Evolutionary conservation across 768 basidiomycete genomes (phyloP).

Genomic region (Russula emetica): DNA sequence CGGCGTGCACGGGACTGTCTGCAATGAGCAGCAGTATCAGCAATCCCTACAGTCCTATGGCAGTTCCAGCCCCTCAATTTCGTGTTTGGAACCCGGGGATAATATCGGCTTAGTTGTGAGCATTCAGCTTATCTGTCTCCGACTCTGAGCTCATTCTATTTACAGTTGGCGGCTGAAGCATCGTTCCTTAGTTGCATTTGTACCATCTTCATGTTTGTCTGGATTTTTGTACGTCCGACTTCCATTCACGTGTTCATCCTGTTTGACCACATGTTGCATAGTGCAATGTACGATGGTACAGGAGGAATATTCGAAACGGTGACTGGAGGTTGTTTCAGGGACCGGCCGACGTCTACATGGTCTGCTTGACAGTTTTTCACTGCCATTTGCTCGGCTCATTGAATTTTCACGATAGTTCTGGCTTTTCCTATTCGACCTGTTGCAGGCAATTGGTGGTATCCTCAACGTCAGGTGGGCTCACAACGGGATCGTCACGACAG

Average conservation of each 20-base stretch:
- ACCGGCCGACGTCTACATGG: conserved; percentile 44
- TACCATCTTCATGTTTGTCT: not conserved
- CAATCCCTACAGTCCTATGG: too few relatives aligned
- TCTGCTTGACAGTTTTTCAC: conserved; percentile 16
- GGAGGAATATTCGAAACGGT: not conserved
- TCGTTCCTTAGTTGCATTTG: too few relatives aligned
- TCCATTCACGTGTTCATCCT: not conserved
- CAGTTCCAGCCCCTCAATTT: too few relatives aligned
- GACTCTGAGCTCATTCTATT: too few relatives aligned
- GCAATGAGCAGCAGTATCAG: too few relatives aligned
- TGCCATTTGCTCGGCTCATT: not conserved
- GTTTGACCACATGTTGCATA: not conserved
- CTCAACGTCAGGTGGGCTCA: conserved; percentile 40
- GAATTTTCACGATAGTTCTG: conserved; percentile 30
- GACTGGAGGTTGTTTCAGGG: conserved; percentile 32
- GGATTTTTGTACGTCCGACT: conserved; percentile 16
- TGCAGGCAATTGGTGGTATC: conserved; percentile 40
- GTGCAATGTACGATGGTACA: conserved; percentile 20
- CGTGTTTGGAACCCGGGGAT: too few relatives aligned
- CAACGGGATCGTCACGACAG: conserved; percentile 35
- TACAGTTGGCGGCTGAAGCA: too few relatives aligned
- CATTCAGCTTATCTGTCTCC: too few relatives aligned
- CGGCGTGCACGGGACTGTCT: too few relatives aligned
- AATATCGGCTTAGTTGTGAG: too few relatives aligned
- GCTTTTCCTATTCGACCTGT: conserved; percentile 34